Base-by-base conservation (phyloP, 257 asterid genomes). In the Penstemon barbatus region DNA sequence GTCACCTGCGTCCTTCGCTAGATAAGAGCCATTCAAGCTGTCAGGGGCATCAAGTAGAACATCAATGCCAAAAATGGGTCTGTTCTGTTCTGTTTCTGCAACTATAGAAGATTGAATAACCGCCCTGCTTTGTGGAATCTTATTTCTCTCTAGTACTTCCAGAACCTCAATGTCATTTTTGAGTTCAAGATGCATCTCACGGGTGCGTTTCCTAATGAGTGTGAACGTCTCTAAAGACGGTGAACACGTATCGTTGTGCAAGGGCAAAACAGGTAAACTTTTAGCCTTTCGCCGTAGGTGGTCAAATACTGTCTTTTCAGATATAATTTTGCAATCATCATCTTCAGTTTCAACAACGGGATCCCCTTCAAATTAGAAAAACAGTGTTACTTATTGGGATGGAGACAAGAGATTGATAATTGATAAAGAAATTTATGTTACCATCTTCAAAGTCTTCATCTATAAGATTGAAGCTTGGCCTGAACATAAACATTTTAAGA, bases 401-500 rank as follows among this genome's bases (percentile, higher is more conserved):
- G 65, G 66, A 69, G 66, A 67, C 25, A 68, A 54, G 69, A 68
- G 64, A 65, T 62, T 65, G 49, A 68, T 51, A 57, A 19, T n/a
- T 50, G 63, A 74, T 66, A 63, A 66, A 74, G 54, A 46, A 48
- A 59, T 25, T 65, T 11, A 5, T 57, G 33, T 78, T 83, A 89
- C 96, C 96, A 69, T 76, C 85, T 42, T 86, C 95, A 3, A 61
- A 73, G 4, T 92, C 97, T 63, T 89, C 96, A 33, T 82, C 93
- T 68, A 89, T 65, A 61, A 92, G 96, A 40, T 85, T 81, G 89
- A 92, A 92, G 81, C 90, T 87, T 76, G 98, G 96, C 93, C 96
- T 92, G 81, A 56, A 70, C 68, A 77, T 18, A 69, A 70, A 72
- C 85, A 75, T 61, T 56, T 36, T 53, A 69, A 76, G 57, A 63